phyloP scores from a whole-genome alignment of 2,329 filamentous ascomycete species.

The Helotiales sp. region DNA sequence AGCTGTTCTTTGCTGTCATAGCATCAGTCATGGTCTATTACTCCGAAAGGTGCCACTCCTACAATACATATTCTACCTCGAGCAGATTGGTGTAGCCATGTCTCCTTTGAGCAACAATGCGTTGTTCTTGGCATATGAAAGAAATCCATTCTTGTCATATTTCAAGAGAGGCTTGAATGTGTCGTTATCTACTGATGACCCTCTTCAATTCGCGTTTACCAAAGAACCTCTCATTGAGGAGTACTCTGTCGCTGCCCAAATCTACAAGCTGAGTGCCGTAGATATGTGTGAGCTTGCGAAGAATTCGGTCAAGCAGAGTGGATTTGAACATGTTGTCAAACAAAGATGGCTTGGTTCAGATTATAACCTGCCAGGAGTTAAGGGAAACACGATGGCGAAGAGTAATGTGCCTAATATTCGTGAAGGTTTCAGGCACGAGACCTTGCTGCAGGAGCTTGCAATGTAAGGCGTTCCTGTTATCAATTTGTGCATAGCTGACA shows the following conservation, averaged over 20 bases:
- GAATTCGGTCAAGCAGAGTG: conserved; percentile 92
- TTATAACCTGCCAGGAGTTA: conserved; percentile 75
- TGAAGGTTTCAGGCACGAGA: conserved; percentile 87
- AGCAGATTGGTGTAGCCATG: conserved; percentile 98
- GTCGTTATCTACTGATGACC: conserved; percentile 93
- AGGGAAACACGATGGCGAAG: conserved; percentile 90
- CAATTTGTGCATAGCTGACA: conserved; percentile 12
- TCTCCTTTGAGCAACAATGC: conserved; percentile 99
- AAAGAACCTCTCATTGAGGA: conserved; percentile 98
- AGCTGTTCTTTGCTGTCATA: conserved; percentile 88
- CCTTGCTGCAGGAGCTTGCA: conserved; percentile 76
- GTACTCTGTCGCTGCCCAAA: conserved; percentile 96
- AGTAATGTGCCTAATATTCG: conserved; percentile 94
- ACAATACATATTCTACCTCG: conserved; percentile 96
- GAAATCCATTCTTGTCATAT: conserved; percentile 94
- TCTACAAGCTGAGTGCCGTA: conserved; percentile 94
- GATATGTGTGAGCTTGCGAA: conserved; percentile 99
- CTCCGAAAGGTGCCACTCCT: conserved; percentile 91
- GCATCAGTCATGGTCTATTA: conserved; percentile 91
- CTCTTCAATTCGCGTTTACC: conserved; percentile 95
- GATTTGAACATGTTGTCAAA: conserved; percentile 87
- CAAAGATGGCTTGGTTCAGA: conserved; percentile 85
- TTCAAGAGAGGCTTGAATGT: conserved; percentile 95
- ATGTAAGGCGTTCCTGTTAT: conserved; percentile 59
- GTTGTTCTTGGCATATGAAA: conserved; percentile 91